These are phyloP conservation scores for Plantago major DNA, from an alignment of 257 asterid species.

Conservation along the genomic window DNA sequence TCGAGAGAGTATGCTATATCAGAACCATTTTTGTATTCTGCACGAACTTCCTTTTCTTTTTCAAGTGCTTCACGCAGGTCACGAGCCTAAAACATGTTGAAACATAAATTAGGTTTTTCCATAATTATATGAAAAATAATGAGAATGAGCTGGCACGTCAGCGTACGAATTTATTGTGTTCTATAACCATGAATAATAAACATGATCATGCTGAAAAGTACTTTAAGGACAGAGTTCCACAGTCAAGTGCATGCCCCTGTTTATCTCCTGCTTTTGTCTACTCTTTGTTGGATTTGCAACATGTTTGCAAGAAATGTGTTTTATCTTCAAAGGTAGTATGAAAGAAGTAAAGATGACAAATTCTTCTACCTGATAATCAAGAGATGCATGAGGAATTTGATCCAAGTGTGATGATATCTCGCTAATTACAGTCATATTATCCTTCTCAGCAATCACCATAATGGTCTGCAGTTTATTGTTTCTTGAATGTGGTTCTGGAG, in stretches of 20 bases:
- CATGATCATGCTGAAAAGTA: too few species aligned
- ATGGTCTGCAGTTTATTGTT: slow-evolving; percentile 61
- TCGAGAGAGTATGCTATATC: slow-evolving; percentile 66
- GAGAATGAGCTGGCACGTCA: too few species aligned
- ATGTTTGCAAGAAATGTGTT: too few species aligned
- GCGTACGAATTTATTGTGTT: too few species aligned
- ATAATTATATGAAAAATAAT: neutral
- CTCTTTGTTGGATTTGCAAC: too few species aligned
- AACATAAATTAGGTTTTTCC: slow-evolving; percentile 11
- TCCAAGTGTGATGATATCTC: slow-evolving; percentile 47
- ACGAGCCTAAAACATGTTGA: slow-evolving; percentile 44
- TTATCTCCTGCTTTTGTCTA: too few species aligned
- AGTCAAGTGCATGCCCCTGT: slow-evolving; percentile 1
- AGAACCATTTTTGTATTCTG: slow-evolving; percentile 39
- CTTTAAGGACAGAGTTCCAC: neutral
- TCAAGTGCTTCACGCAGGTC: slow-evolving; percentile 57
- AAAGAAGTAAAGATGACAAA: neutral
- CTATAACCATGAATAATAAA: too few species aligned
- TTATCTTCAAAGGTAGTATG: neutral
- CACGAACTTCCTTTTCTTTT: slow-evolving; percentile 58
- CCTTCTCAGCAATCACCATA: slow-evolving; percentile 76
- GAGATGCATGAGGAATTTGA: slow-evolving; percentile 32
- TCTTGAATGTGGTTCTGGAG: slow-evolving; percentile 41
- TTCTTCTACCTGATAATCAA: slow-evolving; percentile 58
- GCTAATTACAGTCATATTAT: slow-evolving; percentile 38